Percentiles rank a stretch among this genome's conserved stretches.
Conservation (phyloP, 2,329 filamentous ascomycete genomes). For the Magnaporthales sp. region DNA sequence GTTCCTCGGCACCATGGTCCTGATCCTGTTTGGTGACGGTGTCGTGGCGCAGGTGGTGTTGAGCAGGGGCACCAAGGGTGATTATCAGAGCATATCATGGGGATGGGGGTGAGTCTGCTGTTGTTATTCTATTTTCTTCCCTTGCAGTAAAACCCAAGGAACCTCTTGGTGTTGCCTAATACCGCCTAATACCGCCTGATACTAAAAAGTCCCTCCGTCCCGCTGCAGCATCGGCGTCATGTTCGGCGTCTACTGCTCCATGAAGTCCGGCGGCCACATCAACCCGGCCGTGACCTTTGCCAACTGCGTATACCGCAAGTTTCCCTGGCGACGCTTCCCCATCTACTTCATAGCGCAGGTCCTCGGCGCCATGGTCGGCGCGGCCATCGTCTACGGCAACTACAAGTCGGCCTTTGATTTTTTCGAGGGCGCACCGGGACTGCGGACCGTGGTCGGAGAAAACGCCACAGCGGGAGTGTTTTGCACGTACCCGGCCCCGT, state of each 20-base stretch:
- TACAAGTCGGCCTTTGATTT: slow-evolving; percentile 56
- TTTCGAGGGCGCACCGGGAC: slow-evolving; percentile 47
- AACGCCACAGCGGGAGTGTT: slow-evolving; percentile 63
- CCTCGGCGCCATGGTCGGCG: slow-evolving; percentile 56
- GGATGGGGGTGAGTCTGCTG: slow-evolving; percentile 34
- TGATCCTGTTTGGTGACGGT: slow-evolving; percentile 64
- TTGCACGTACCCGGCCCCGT: slow-evolving; percentile 60
- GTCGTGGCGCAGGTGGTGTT: slow-evolving; percentile 61
- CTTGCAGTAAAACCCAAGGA: not conserved
- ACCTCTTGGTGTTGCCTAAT: not conserved
- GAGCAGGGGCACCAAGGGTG: slow-evolving; percentile 36
- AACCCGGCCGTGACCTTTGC: slow-evolving; percentile 64
- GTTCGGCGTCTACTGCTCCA: slow-evolving; percentile 58
- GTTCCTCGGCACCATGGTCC: slow-evolving; percentile 59
- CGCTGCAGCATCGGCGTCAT: slow-evolving; percentile 56
- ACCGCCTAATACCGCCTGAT: too few species aligned
- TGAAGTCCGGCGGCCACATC: slow-evolving; percentile 59
- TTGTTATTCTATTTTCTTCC: not conserved
- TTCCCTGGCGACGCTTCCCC: slow-evolving; percentile 62
- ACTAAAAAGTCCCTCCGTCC: not conserved
- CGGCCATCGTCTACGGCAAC: slow-evolving; percentile 52
- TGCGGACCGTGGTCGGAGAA: slow-evolving; percentile 50
- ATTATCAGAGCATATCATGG: slow-evolving; percentile 40
- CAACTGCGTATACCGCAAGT: slow-evolving; percentile 58
- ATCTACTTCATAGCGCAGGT: slow-evolving; percentile 59